Evolutionary conservation across 768 basidiomycete species (phyloP).

Genomic region (Rhodosporidiobolus odoratus): DNA sequence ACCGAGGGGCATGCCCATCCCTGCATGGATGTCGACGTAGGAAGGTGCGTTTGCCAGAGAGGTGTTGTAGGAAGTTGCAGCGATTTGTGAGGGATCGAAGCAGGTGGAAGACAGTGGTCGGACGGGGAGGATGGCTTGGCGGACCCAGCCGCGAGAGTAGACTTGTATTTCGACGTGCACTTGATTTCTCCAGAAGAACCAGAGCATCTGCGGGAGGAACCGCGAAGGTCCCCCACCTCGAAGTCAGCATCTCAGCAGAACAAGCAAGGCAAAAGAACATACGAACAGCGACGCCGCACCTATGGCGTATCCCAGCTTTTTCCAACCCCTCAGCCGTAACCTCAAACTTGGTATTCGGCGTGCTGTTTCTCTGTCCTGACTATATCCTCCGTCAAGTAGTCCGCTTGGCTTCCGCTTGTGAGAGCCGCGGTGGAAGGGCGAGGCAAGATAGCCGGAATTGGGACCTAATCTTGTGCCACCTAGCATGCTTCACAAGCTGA

Average conservation of each 20-base stretch:
- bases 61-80: constrained; percentile 54
- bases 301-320: background rate
- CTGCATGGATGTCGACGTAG: constrained; percentile 68
- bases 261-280: background rate
- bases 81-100: constrained; percentile 60
- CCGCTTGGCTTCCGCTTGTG: background rate
- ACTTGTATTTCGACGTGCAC: constrained; percentile 79
- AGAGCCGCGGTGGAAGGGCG: background rate
- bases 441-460: background rate
- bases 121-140: constrained; percentile 62
- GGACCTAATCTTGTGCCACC: background rate
- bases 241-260: background rate
- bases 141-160: constrained; percentile 70
- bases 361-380: background rate
- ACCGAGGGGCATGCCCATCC: constrained; percentile 68
- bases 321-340: background rate
- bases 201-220: constrained; percentile 46
- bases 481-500: background rate
- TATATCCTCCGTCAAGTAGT: background rate
- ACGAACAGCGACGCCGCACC: background rate
- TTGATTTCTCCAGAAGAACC: constrained; percentile 56
- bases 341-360: background rate
- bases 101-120: constrained; percentile 63
- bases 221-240: background rate
- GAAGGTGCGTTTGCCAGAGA: constrained; percentile 64